Base-by-base conservation (phyloP, 139 green algal species). In the Dunaliella primolecta region DNA sequence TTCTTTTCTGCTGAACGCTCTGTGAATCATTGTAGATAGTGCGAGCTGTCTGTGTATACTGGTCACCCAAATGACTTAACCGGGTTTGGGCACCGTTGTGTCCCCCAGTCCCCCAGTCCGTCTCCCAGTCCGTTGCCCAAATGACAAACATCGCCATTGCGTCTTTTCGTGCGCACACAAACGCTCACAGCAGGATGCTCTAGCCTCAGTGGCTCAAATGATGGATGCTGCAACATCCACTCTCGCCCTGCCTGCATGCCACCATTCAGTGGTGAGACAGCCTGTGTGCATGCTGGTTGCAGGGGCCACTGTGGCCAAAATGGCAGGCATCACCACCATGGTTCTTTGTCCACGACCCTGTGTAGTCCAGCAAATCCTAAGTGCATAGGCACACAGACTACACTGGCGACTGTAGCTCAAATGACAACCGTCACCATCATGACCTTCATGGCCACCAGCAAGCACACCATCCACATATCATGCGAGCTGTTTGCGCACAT, bases 361-460 rank as follows among this genome's bases (percentile, higher is more conserved):
- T 25, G 71, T 34, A 21, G 74, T 71, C 27, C 78, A 78, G 3
- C n/a, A 84, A 78, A 78, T 7, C 24, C 2, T 25, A 1, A 36
- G 83, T 15, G 15, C 46, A n/a, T n/a, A n/a, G n/a, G 15, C 46
- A 64, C 46, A 64, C 46, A 64, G 46, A 15, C 46, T 15, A n/a
- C 94, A 29, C 91, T 98, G 82, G 93, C 93, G 11, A 92, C 95
- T 84, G 95, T 97, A 78, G 91, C 93, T 3, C 95, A 95, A 72
- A 91, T 84, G 29, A 95, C 90, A 15, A 95, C 94, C 37, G 74
- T 90, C 70, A 36, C 83, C 76, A 98, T 95, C n/a, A 95, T 96
- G 34, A 83, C 85, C 15, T 86, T 94, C 27, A 98, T 97, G 94
- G 46, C 97, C 31, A 83, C 88, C 3, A 90, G 92, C 36, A 93